Evolutionary conservation across 2,329 filamentous ascomycete genomes (phyloP).

Genomic region (Chaetomiaceae sp.): DNA sequence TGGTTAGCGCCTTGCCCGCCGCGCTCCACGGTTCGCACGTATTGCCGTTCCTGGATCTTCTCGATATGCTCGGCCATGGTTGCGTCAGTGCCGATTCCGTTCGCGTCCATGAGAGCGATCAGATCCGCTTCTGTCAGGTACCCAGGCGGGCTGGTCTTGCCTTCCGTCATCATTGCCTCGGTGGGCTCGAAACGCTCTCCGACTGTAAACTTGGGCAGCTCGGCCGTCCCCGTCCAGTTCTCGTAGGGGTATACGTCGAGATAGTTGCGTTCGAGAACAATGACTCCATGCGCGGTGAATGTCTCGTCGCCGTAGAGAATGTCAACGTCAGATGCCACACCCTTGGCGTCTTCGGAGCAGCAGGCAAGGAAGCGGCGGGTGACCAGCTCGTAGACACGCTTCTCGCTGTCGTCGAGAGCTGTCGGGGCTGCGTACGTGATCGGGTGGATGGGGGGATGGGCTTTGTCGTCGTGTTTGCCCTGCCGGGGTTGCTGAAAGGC

Average conservation of each 20-base stretch:
- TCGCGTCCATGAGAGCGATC: slow-evolving; percentile 95
- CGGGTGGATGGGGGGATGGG: slow-evolving; percentile 94
- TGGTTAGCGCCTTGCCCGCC: slow-evolving; percentile 22
- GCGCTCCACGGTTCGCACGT: slow-evolving; percentile 63
- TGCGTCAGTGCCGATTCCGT: slow-evolving; percentile 95
- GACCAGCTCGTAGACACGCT: slow-evolving; percentile 85
- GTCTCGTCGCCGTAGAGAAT: slow-evolving; percentile 77
- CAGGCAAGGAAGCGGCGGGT: slow-evolving; percentile 88
- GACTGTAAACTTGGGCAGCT: slow-evolving; percentile 71
- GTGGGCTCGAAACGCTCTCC: slow-evolving; percentile 83
- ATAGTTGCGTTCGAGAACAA: slow-evolving; percentile 85
- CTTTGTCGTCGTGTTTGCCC: slow-evolving; percentile 89
- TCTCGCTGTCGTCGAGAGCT: slow-evolving; percentile 62
- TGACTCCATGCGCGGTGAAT: slow-evolving; percentile 78
- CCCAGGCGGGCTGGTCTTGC: slow-evolving; percentile 77
- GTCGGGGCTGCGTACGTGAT: slow-evolving; percentile 72
- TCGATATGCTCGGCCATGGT: slow-evolving; percentile 99
- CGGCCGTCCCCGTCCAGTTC: slow-evolving; percentile 84
- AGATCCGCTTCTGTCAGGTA: slow-evolving; percentile 94
- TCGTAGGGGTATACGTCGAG: slow-evolving; percentile 95
- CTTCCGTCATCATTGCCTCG: slow-evolving; percentile 83
- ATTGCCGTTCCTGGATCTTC: slow-evolving; percentile 87
- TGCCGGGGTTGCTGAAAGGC: slow-evolving; percentile 76
- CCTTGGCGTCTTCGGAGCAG: slow-evolving; percentile 90
- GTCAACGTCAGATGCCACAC: slow-evolving; percentile 78